Evolutionary conservation across 495 filamentous ascomycete species (phyloP), one percentile per base, ranked within the genome.

Genomic region (Jackrogersella multiformis): DNA sequence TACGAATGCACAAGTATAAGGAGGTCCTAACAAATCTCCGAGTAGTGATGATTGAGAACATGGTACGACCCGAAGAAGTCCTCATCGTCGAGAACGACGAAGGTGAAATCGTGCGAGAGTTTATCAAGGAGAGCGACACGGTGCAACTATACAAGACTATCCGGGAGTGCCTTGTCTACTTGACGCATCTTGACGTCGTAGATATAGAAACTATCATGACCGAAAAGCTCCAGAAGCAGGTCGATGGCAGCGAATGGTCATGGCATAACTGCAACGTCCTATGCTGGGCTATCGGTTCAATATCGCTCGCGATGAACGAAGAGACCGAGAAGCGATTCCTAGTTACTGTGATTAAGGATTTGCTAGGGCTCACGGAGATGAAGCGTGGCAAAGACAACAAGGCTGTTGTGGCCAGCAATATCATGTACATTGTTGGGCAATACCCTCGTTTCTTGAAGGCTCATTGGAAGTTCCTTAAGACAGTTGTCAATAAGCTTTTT

Each of bases 391-490:
- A 99, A 73, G 95, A 99, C 79, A 99, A 99, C 84, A 99, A 99
- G 76, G 95, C 95, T 18, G 96, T 99, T 1, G 95, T 99, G 51
- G 95, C 95, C 68, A 97, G 93, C 80, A 99, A 99, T 78, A 99
- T 99, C 78, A 99, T 99, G 95, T 99, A 99, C 74, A 99, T 99
- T 77, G 95, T 99, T 58, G 95, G 95, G 32, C 95, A 99, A 75
- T 99, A 99, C 74, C 95, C 95, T 13, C 91, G 95, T 24, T 99
- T 99, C 80, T 80, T 99, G 69, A 99, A 99, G 78, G 95, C 95
- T 0, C 95, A 99, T 76, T 99, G 95, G 95, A 99, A 99, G 77
- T 99, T 99, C 80, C 80, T 99, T 69, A 99, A 99, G 86, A 99
- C 95, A 5, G 95, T 99, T 18, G 95, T 99, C 68, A 99, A 98